These are phyloP conservation scores for Aspergillus japonicus DNA, from an alignment of 2,329 filamentous ascomycete species.

Conservation along the genomic window DNA sequence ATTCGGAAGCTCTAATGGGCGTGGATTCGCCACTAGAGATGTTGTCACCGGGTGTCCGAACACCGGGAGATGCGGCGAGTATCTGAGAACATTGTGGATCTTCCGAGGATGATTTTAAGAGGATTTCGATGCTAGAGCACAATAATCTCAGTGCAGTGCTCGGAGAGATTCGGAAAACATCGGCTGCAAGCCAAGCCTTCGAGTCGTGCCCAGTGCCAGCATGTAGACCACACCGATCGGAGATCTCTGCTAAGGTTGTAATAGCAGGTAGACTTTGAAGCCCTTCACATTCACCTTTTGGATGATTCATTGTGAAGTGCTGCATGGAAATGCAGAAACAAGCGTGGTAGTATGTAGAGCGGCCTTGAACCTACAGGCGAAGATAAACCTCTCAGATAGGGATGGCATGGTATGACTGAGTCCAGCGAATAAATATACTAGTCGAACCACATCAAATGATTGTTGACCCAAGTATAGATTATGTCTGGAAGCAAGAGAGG, in stretches of 20 bases:
- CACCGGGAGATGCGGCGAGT: conserved; percentile 50
- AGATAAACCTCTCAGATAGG: conserved; percentile 25
- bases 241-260: conserved; percentile 1
- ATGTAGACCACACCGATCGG: background rate
- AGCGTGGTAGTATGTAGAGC: conserved; percentile 15
- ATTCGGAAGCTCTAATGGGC: conserved; percentile 29
- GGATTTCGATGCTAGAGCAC: conserved; percentile 63
- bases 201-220: conserved; percentile 1
- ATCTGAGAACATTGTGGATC: conserved; percentile 42
- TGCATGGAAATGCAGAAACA: conserved; percentile 9
- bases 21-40: conserved; percentile 23
- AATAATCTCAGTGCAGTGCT: conserved; percentile 76
- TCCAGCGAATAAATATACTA: conserved; percentile 9
- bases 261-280: background rate
- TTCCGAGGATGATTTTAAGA: conserved; percentile 55
- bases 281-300: background rate
- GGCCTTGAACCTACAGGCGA: conserved; percentile 29
- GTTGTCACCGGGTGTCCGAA: conserved; percentile 38
- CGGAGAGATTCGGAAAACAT: conserved; percentile 67
- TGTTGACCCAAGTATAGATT: background rate
- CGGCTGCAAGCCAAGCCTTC: conserved; percentile 5
- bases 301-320: conserved; percentile 24
- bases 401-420: conserved; percentile 36
- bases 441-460: conserved; percentile 1
- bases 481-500: background rate